These are phyloP conservation scores for Scytalidium sp. DNA, from an alignment of 2,329 filamentous ascomycete genomes.

Conservation along the genomic window DNA sequence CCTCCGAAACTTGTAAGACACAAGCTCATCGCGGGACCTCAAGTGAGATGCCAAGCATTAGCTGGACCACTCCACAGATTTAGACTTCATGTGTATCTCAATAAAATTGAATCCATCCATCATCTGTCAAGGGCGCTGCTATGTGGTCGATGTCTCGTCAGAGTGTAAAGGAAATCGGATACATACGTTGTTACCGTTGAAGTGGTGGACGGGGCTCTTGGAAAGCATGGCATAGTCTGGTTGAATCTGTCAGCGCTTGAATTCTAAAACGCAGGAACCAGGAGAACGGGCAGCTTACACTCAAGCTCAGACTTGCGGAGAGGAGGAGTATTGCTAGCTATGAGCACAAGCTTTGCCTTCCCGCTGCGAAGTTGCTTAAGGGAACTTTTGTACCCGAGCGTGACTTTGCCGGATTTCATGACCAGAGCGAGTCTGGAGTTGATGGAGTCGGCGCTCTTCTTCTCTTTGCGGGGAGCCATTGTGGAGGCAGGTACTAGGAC, in stretches of 20 bases:
- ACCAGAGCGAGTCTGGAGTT: constrained; percentile 60
- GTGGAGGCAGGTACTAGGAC: too few relatives aligned
- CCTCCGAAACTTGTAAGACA: constrained; percentile 68
- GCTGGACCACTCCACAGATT: constrained; percentile 16
- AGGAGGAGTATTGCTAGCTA: constrained; percentile 93
- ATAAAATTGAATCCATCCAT: neutral
- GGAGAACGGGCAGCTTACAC: constrained; percentile 57
- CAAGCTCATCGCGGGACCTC: constrained; percentile 24
- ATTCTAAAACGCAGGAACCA: constrained; percentile 15
- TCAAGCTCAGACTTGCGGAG: constrained; percentile 97
- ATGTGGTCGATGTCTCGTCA: constrained; percentile 3
- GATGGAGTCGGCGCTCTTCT: constrained; percentile 82
- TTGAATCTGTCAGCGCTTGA: constrained; percentile 5
- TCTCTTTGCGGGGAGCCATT: constrained; percentile 49
- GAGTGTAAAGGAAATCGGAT: constrained; percentile 20
- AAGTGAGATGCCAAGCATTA: neutral
- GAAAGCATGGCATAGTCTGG: constrained; percentile 76
- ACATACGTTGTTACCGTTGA: constrained; percentile 98
- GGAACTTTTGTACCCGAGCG: constrained; percentile 84
- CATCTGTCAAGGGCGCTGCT: neutral
- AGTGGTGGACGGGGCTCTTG: constrained; percentile 94
- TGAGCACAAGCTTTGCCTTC: constrained; percentile 99
- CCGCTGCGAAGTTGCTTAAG: constrained; percentile 89
- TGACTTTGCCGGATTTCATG: constrained; percentile 72
- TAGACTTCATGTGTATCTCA: constrained; percentile 1